Conservation (phyloP, 2,329 filamentous ascomycete genomes). For the Shiraia bambusicola region DNA sequence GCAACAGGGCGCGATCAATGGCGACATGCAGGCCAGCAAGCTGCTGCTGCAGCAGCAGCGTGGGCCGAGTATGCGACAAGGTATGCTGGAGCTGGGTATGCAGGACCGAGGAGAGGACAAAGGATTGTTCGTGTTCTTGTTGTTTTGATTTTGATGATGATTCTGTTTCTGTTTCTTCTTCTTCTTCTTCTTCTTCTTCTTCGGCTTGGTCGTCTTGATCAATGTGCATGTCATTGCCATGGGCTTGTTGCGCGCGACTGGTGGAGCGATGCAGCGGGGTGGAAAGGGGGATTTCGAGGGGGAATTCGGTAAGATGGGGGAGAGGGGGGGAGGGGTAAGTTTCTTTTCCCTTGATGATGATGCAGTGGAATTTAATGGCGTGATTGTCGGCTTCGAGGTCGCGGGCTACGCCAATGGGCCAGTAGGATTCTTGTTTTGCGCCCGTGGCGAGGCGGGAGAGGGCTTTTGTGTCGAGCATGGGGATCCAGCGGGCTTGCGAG, state of each 20-base stretch:
- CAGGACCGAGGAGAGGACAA: slow-evolving; percentile 72
- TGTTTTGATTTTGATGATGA: slow-evolving; percentile 53
- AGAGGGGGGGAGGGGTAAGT: slow-evolving; percentile 82
- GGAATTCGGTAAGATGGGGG: slow-evolving; percentile 88
- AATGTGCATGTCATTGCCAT: slow-evolving; percentile 34
- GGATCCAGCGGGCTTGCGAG: slow-evolving; percentile 86
- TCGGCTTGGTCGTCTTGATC: slow-evolving; percentile 23
- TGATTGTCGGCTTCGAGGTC: slow-evolving; percentile 77
- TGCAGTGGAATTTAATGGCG: slow-evolving; percentile 91
- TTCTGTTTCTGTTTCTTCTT: too few relatives aligned
- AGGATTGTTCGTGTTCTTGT: slow-evolving; percentile 74
- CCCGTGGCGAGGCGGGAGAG: slow-evolving; percentile 80
- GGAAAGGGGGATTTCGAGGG: slow-evolving; percentile 80
- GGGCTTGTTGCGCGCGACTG: slow-evolving; percentile 37
- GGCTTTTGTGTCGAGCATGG: slow-evolving; percentile 84
- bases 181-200: too few relatives aligned
- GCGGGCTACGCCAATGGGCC: slow-evolving; percentile 88
- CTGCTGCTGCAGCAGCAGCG: slow-evolving; percentile 64
- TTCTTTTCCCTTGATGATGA: slow-evolving; percentile 95
- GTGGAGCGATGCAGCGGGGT: too few relatives aligned
- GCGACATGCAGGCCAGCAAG: slow-evolving; percentile 76
- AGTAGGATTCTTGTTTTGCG: slow-evolving; percentile 86
- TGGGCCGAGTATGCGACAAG: slow-evolving; percentile 66
- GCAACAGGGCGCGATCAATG: slow-evolving; percentile 85
- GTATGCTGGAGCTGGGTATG: slow-evolving; percentile 75